phyloP scores from a whole-genome alignment of 495 filamentous ascomycete genomes.

The Aspergillus cristatus region DNA sequence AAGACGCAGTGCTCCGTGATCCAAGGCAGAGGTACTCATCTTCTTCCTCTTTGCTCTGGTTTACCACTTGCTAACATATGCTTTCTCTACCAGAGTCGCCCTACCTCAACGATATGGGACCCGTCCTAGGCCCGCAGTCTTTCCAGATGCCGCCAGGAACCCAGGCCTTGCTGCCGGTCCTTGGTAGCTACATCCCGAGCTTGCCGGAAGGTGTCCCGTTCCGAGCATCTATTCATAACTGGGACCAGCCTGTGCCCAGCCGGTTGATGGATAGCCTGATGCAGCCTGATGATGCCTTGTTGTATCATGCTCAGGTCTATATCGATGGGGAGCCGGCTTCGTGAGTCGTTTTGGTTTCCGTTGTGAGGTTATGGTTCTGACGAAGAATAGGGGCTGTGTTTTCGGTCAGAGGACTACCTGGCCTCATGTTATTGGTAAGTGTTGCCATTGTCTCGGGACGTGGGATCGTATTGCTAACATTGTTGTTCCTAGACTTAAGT shows the following conservation, averaged over 20 bases:
- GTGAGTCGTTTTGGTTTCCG: conserved; percentile 32
- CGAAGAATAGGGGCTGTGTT: conserved; percentile 32
- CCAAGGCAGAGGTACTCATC: conserved; percentile 50
- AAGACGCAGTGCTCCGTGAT: conserved; percentile 72
- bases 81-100: conserved; percentile 19
- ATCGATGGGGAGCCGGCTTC: conserved; percentile 60
- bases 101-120: conserved; percentile 22
- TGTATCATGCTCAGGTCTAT: conserved; percentile 61
- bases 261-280: conserved; percentile 50
- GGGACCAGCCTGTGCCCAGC: conserved; percentile 59
- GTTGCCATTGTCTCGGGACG: neutral
- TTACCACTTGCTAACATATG: neutral
- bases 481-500: conserved; percentile 9
- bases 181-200: conserved; percentile 71
- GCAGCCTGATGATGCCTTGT: conserved; percentile 49
- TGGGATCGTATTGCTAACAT: neutral
- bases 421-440: conserved; percentile 50
- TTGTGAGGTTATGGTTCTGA: too few species aligned
- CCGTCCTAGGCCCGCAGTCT: conserved; percentile 15
- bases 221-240: conserved; percentile 72
- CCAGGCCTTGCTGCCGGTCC: conserved; percentile 49
- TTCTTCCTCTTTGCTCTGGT: neutral
- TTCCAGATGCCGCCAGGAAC: conserved; percentile 22
- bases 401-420: conserved; percentile 49
- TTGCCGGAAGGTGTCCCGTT: conserved; percentile 52